Evolutionary conservation across 176 grass and related monocot genomes (phyloP).

Genomic region (Carex pumila): DNA sequence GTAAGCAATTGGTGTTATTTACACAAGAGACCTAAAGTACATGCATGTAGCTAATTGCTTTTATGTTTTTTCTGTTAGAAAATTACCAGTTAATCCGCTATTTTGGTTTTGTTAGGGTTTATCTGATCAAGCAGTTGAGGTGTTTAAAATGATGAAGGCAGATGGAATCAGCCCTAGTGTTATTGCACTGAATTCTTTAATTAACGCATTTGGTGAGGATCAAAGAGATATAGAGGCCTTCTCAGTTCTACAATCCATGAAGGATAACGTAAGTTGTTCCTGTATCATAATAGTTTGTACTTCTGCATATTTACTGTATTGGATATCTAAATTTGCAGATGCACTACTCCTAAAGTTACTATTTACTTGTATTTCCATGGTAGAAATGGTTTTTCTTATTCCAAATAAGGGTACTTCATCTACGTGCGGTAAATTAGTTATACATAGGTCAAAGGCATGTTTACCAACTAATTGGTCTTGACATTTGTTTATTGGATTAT

Average conservation of each 20-base stretch:
- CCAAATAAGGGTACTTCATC: neutral
- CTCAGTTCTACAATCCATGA: constrained; percentile 88
- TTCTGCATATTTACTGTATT: neutral
- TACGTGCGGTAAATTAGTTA: neutral
- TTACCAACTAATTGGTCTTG: neutral
- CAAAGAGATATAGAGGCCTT: constrained; percentile 89
- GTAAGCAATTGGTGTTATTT: neutral
- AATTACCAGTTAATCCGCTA: neutral
- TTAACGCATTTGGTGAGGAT: constrained; percentile 96
- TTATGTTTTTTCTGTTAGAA: neutral
- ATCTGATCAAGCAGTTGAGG: constrained; percentile 87
- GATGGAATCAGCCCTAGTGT: constrained; percentile 80
- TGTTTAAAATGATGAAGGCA: constrained; percentile 84
- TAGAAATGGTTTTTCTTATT: neutral
- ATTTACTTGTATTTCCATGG: constrained; percentile 1
- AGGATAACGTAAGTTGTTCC: constrained; percentile 71
- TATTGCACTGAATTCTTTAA: constrained; percentile 80
- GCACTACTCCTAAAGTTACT: neutral
- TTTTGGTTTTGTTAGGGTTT: constrained; percentile 50
- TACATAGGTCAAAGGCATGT: neutral
- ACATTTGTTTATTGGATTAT: constrained; percentile 8
- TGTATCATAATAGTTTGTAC: neutral
- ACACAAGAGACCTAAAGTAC: neutral
- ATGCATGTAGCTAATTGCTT: neutral
- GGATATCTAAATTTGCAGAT: neutral